Base-by-base conservation (phyloP, 768 basidiomycete genomes). In the Russula foetens region DNA sequence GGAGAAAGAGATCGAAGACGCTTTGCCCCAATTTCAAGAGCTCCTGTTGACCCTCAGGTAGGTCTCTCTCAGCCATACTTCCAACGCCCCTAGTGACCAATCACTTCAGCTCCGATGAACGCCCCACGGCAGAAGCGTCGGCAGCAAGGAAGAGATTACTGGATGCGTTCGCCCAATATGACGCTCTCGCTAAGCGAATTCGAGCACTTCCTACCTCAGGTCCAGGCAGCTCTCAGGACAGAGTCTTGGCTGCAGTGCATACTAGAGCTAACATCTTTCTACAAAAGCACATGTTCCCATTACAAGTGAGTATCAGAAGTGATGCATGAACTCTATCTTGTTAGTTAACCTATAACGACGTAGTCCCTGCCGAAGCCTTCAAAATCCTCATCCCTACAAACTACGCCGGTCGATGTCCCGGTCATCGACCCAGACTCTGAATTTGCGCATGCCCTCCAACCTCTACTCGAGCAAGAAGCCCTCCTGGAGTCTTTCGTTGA, bases 401-500 rank as follows among this genome's bases (percentile, higher is more conserved):
- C 53, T 14, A 58, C 64, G 24, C 58, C 67, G n/a, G 52, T 66
- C 12, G 62, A 69, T 44, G 57, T 59, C 56, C 67, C 69, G 23
- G 56, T 67, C 47, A 75, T 83, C 62, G 86, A 86, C 66, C 79
- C 81, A 1, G 85, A 89, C 63, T 85, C 90, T 2, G 77, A 83
- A 33, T 73, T 91, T 23, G 92, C 92, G 3, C 77, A 81, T 45
- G 75, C 79, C 7, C 74, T 98, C 17, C 94, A 98, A 66, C 94
- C 94, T 2, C 75, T 98, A 14, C 80, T 98, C 17, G 94, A 98
- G 73, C 96, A 98, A 72, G 96, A 99, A 72, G 86, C 88, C 2
- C 79, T 98, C 49, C 79, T 99, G 21, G 90, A 95, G 72, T 80
- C 84, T 2, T 98, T 94, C 68, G 83, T 98, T 8, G 86, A 89